Base-by-base conservation (phyloP, 345 rosid genomes). In the Xanthoceras sorbifolium region DNA sequence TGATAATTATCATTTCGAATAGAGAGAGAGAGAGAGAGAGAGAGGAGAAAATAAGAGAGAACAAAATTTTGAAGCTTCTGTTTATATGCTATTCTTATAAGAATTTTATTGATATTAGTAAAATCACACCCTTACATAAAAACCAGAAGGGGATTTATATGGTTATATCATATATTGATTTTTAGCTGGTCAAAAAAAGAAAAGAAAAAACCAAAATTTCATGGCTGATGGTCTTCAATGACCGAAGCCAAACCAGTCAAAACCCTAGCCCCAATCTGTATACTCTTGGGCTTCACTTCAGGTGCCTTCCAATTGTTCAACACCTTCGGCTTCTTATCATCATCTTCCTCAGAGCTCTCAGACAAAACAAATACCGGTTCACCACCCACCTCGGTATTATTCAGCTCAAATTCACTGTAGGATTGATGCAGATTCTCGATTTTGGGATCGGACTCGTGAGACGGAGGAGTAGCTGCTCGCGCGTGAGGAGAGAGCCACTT, bases 401-500 rank as follows among this genome's bases (percentile, higher is more conserved):
- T 22, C 54, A 31, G 34, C 22, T 60, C 74, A 42, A 54, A 12
- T 28, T 69, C 52, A 18, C 48, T 38, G 83, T 71, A 67, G 69
- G 77, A 48, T 5, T 11, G 22, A 44, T 40, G 75, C 75, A 72
- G 67, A 67, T 75, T 67, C 76, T 75, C 74, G 28, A 63, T 64
- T 72, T 32, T 71, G 73, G 12, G 36, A 29, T 72, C 38, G 22
- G 78, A 28, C 57, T 73, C 71, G 11, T 5, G 15, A 18, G 77
- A 42, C 64, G 59, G 18, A 12, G 77, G n/a, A n/a, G 71, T 32
- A 26, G 69, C 46, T 18, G 54, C 60, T 72, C 91, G 86, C 1
- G 83, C 79, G 77, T 79, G 80, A 72, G 88, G 79, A 69, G 98
- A 86, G 36, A 93, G 82, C 99, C 99, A 95, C 69, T 94, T 94